Evolutionary conservation across 805 yeast species (phyloP).

Genomic region (Ogataea trehaloabstinens): DNA sequence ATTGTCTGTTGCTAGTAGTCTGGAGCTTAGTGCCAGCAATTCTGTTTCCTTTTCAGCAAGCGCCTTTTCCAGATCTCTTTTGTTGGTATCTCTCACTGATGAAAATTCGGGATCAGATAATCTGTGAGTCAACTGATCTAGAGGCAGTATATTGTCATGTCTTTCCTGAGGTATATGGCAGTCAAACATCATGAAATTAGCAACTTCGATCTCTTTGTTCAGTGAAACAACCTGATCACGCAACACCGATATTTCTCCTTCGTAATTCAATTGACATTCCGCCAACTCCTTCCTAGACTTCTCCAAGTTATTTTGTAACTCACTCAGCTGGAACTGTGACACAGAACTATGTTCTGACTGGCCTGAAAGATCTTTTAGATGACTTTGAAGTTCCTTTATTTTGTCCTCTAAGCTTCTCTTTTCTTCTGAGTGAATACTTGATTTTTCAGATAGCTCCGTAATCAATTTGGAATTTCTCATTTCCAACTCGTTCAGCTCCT

Average conservation of each 20-base stretch:
- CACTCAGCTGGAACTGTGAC: not conserved
- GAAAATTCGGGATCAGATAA: not conserved
- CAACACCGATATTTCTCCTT: constrained; percentile 1
- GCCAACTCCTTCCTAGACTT: not conserved
- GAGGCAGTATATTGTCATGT: not conserved
- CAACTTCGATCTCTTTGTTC: constrained; percentile 13
- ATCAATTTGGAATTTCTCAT: not conserved
- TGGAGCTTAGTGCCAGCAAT: not conserved
- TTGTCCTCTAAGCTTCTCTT: not conserved
- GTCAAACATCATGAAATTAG: constrained; percentile 15
- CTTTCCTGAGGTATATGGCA: constrained; percentile 17
- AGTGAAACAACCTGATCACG: constrained; percentile 7
- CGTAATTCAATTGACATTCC: not conserved
- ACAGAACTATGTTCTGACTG: not conserved
- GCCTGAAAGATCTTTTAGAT: not conserved
- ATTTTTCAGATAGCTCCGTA: not conserved
- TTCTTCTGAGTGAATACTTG: not conserved
- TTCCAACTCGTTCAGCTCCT: constrained; percentile 1
- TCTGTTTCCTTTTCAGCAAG: not conserved
- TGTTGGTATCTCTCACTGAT: constrained; percentile 1
- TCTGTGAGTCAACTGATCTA: constrained; percentile 3
- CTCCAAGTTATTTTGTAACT: not conserved
- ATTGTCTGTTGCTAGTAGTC: not conserved
- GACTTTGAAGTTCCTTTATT: not conserved
- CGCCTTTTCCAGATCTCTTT: not conserved